Conservation (phyloP, 345 rosid genomes). For the Rubroshorea leprosula region DNA sequence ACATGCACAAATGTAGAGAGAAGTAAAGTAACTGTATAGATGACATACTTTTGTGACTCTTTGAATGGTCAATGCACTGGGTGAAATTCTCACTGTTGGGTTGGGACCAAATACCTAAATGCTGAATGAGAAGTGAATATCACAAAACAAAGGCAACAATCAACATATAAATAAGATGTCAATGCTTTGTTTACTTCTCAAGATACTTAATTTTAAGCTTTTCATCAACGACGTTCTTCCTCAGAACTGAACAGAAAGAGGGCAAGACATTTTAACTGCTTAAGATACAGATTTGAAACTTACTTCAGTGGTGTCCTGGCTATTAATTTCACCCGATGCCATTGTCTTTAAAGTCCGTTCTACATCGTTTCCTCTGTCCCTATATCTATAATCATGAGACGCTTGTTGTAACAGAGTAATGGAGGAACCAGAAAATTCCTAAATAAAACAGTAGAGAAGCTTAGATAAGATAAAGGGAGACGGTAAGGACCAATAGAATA, state of each 20-base stretch:
- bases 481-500: too few relatives aligned
- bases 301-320: conserved; percentile 40
- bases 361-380: conserved; percentile 36
- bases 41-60: conserved; percentile 57
- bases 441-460: conserved; percentile 1
- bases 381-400: conserved; percentile 35
- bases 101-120: conserved; percentile 75
- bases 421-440: conserved; percentile 42
- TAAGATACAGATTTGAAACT: conserved; percentile 24
- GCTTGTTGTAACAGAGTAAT: conserved; percentile 24
- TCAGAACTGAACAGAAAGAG: not conserved
- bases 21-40: not conserved
- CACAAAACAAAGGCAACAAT: not conserved
- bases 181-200: not conserved
- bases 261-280: not conserved
- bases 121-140: conserved; percentile 39
- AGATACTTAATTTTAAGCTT: not conserved
- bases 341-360: conserved; percentile 43
- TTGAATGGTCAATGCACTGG: conserved; percentile 59
- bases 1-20: not conserved
- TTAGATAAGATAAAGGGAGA: not conserved
- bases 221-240: not conserved
- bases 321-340: conserved; percentile 28
- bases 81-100: conserved; percentile 75
- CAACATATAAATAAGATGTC: not conserved